Conservation (phyloP, 2,329 filamentous ascomycete species). For the Cadophora luteo-olivacea region DNA sequence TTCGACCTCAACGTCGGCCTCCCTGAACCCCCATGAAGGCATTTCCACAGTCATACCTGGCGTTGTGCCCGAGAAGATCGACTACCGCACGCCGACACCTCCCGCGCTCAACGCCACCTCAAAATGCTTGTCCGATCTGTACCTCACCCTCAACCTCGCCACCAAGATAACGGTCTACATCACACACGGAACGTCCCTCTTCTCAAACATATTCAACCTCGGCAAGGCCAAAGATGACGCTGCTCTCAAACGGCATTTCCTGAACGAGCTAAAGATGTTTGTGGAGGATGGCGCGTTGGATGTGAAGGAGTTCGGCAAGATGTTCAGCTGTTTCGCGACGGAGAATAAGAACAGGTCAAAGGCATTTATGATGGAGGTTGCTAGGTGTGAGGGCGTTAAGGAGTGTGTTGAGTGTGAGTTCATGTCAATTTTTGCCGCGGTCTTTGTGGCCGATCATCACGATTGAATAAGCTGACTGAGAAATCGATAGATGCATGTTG, state of each 20-base stretch:
- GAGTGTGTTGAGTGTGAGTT: constrained; percentile 4
- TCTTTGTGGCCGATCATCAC: no score
- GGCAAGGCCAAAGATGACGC: background rate
- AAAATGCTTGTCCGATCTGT: background rate
- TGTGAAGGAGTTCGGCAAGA: constrained; percentile 1
- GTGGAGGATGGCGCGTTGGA: background rate
- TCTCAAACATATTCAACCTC: background rate
- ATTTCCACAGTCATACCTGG: background rate
- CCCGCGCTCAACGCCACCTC: background rate
- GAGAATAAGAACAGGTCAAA: background rate
- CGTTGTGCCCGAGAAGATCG: no score
- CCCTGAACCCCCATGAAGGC: background rate
- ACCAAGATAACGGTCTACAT: background rate
- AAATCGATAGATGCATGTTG: background rate
- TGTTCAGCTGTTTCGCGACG: background rate
- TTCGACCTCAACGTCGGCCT: background rate
- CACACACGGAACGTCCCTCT: background rate
- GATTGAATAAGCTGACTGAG: background rate
- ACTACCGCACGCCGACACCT: background rate
- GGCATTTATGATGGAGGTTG: constrained; percentile 1
- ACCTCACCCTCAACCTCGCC: background rate
- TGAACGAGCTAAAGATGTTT: background rate
- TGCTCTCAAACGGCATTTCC: background rate
- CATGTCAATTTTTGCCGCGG: no score
- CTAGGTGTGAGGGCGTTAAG: background rate